Percentiles rank a stretch among this genome's conserved stretches.
These are phyloP conservation scores for Macrolepiota albuminosa DNA, from an alignment of 768 basidiomycete species.

Conservation along the genomic window DNA sequence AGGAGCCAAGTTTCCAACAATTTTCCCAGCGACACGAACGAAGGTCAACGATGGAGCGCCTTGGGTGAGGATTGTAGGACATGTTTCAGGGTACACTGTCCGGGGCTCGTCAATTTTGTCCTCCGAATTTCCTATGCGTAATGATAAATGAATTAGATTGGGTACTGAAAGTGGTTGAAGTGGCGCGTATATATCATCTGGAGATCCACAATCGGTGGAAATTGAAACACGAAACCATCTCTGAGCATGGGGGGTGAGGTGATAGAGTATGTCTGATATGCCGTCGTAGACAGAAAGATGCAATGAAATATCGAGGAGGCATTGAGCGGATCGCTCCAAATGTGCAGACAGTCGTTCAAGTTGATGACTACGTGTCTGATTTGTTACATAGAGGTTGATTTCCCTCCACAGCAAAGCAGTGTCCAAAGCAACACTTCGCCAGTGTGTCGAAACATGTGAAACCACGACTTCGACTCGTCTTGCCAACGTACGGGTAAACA, in stretches of 20 bases:
- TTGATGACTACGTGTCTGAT: conserved; percentile 13
- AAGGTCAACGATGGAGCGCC: conserved; percentile 31
- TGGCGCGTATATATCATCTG: conserved; percentile 22
- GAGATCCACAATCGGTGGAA: conserved; percentile 16
- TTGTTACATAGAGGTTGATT: conserved; percentile 27
- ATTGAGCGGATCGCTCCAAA: conserved; percentile 31
- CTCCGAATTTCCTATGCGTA: conserved; percentile 27
- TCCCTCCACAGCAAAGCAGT: conserved; percentile 42
- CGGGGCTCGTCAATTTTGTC: conserved; percentile 23
- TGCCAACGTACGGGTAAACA: not conserved
- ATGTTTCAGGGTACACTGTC: conserved; percentile 22
- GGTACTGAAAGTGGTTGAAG: conserved; percentile 26
- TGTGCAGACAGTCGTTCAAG: conserved; percentile 29
- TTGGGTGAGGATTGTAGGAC: conserved; percentile 26
- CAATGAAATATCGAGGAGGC: conserved; percentile 33
- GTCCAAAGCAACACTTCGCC: conserved; percentile 35
- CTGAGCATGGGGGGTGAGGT: conserved; percentile 28
- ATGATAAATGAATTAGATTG: conserved; percentile 33
- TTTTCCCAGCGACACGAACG: conserved; percentile 37
- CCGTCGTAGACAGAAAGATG: conserved; percentile 21
- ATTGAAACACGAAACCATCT: conserved; percentile 38
- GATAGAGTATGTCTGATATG: conserved; percentile 23
- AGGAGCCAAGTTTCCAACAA: conserved; percentile 35
- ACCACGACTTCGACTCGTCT: conserved; percentile 31
- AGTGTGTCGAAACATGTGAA: conserved; percentile 41